These are phyloP conservation scores for Oryza longistaminata DNA, from an alignment of 176 grass and related monocot species.

Conservation along the genomic window DNA sequence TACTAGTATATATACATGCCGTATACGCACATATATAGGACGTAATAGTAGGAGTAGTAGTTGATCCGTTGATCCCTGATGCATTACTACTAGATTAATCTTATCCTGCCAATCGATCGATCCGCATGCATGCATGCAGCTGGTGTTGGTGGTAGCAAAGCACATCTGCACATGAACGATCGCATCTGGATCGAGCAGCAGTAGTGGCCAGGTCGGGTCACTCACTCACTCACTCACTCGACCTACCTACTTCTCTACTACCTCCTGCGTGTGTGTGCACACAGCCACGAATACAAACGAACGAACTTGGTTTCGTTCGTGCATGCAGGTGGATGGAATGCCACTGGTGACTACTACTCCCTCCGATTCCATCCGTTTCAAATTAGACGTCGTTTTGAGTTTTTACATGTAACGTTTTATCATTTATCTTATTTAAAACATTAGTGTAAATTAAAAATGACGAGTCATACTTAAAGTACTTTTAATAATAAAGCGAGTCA, in stretches of 20 bases:
- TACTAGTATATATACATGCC: background rate
- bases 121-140: background rate
- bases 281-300: background rate
- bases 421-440: too few relatives aligned
- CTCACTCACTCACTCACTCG: background rate
- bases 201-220: background rate
- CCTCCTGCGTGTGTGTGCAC: too few relatives aligned
- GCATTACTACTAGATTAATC: background rate
- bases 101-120: background rate
- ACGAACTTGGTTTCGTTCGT: background rate
- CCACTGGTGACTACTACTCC: background rate
- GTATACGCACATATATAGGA: too few relatives aligned
- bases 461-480: too few relatives aligned
- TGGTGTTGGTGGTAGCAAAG: background rate
- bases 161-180: conserved; percentile 7
- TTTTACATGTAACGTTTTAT: too few relatives aligned
- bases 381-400: too few relatives aligned
- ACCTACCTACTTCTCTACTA: background rate
- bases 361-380: too few relatives aligned
- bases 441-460: too few relatives aligned
- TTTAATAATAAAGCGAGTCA: accelerated
- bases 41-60: background rate
- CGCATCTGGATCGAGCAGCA: conserved; percentile 5
- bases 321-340: background rate
- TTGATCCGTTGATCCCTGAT: background rate